These are phyloP conservation scores for Hygrophorus russula DNA, from an alignment of 768 basidiomycete genomes.

Conservation along the genomic window DNA sequence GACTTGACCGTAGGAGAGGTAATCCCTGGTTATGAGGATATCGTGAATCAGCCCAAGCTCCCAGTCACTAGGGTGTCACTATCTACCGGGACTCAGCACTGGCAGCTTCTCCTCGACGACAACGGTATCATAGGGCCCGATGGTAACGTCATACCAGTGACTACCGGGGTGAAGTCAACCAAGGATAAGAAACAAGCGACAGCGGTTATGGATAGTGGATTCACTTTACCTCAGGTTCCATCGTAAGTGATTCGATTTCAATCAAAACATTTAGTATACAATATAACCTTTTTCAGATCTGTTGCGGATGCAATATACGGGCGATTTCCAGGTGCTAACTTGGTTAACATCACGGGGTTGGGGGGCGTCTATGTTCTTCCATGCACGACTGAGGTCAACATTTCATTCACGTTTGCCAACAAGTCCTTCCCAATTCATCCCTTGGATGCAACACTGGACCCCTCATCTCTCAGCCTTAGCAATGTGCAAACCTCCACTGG, in stretches of 20 bases:
- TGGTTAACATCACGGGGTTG: slow-evolving; percentile 23
- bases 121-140: slow-evolving; percentile 55
- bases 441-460: slow-evolving; percentile 41
- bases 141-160: slow-evolving; percentile 34
- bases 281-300: slow-evolving; percentile 16
- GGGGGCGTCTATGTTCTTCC: slow-evolving; percentile 51
- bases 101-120: slow-evolving; percentile 45
- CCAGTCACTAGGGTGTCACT: slow-evolving; percentile 25
- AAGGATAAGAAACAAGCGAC: slow-evolving; percentile 37
- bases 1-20: slow-evolving; percentile 54
- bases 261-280: background rate
- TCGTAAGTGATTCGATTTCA: slow-evolving; percentile 19
- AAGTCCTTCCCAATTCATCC: slow-evolving; percentile 52
- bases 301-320: slow-evolving; percentile 55
- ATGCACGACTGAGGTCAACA: slow-evolving; percentile 51
- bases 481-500: slow-evolving; percentile 21
- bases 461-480: slow-evolving; percentile 19
- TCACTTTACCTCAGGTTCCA: slow-evolving; percentile 54
- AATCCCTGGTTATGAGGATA: slow-evolving; percentile 32
- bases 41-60: slow-evolving; percentile 41
- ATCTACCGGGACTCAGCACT: slow-evolving; percentile 9
- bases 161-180: slow-evolving; percentile 32
- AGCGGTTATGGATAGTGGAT: slow-evolving; percentile 60
- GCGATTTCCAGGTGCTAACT: slow-evolving; percentile 40
- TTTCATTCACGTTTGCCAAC: slow-evolving; percentile 55